Percentiles rank a stretch among this genome's conserved stretches.
Conservation (phyloP, 2,329 filamentous ascomycete genomes). For the Cladosporium colombiae region DNA sequence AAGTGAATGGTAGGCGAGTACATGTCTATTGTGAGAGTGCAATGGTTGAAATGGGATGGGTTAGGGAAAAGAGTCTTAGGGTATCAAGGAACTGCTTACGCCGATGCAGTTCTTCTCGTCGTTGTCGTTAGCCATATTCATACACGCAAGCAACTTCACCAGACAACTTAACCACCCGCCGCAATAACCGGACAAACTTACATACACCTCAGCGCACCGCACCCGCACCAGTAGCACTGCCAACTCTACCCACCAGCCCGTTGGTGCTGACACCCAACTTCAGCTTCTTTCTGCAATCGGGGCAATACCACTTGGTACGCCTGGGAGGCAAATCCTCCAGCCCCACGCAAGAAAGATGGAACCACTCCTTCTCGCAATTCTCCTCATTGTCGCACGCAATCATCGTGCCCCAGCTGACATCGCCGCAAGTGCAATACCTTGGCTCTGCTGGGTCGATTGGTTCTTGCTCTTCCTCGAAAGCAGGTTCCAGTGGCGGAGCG, state of each 20-base stretch:
- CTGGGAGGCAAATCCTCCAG: constrained; percentile 68
- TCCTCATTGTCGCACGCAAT: constrained; percentile 78
- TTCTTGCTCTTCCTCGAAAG: constrained; percentile 41
- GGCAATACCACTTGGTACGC: constrained; percentile 83
- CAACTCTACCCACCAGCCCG: constrained; percentile 11
- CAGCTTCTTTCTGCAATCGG: constrained; percentile 64
- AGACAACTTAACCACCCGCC: background rate
- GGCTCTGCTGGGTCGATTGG: constrained; percentile 72
- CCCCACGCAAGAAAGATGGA: constrained; percentile 76
- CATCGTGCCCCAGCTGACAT: constrained; percentile 81
- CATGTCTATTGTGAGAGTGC: background rate
- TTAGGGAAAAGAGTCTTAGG: background rate
- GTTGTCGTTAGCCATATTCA: background rate
- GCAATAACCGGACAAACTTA: background rate
- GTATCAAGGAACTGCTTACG: background rate
- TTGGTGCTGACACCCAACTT: constrained; percentile 29
- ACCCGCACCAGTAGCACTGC: constrained; percentile 10
- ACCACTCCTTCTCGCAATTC: constrained; percentile 81
- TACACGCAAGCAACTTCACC: background rate
- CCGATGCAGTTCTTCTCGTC: background rate
- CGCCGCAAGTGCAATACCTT: constrained; percentile 75
- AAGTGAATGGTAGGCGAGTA: background rate
- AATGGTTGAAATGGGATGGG: background rate
- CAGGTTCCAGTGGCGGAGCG: background rate
- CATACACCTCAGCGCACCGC: background rate